A percentile compares a stretch with the other conserved stretches of the same genome.
Conservation (phyloP, 1,284 basidiomycete genomes). For the Fomitopsis pinicola region DNA sequence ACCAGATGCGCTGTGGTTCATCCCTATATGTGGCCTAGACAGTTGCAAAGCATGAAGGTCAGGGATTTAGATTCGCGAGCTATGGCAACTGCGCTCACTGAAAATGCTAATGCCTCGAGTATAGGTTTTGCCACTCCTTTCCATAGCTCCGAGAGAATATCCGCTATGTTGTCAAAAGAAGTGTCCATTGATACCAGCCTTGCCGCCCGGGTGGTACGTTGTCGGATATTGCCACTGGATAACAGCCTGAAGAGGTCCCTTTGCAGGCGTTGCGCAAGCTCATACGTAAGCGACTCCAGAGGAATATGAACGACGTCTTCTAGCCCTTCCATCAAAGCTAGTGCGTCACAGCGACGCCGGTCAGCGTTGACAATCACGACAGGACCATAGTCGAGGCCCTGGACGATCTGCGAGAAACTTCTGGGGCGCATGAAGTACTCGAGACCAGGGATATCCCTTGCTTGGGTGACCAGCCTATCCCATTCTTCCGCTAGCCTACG, state of each 20-base stretch:
- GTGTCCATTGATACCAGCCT: background rate
- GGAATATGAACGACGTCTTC: constrained; percentile 4
- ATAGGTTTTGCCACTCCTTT: background rate
- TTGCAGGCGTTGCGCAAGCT: constrained; percentile 1
- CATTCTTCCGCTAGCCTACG: background rate
- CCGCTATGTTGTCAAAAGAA: background rate
- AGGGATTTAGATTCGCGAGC: background rate
- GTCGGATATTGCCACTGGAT: background rate
- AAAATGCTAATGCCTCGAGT: background rate
- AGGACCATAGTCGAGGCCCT: constrained; percentile 5
- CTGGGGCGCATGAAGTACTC: background rate
- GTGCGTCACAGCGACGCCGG: constrained; percentile 5
- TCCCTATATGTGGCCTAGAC: background rate
- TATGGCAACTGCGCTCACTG: background rate
- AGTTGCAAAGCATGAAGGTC: too few relatives aligned
- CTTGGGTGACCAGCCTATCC: background rate
- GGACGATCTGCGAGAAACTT: background rate
- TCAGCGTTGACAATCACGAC: constrained; percentile 7
- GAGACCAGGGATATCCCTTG: background rate
- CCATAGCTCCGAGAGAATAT: background rate
- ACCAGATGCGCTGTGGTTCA: constrained; percentile 14
- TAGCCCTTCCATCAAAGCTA: background rate
- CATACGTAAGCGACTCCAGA: background rate
- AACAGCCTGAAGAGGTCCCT: background rate
- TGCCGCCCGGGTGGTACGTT: background rate